A percentile compares a stretch with the other conserved stretches of the same genome.
phyloP scores from a whole-genome alignment of 495 filamentous ascomycete genomes.

The Annulohypoxylon stygium region DNA sequence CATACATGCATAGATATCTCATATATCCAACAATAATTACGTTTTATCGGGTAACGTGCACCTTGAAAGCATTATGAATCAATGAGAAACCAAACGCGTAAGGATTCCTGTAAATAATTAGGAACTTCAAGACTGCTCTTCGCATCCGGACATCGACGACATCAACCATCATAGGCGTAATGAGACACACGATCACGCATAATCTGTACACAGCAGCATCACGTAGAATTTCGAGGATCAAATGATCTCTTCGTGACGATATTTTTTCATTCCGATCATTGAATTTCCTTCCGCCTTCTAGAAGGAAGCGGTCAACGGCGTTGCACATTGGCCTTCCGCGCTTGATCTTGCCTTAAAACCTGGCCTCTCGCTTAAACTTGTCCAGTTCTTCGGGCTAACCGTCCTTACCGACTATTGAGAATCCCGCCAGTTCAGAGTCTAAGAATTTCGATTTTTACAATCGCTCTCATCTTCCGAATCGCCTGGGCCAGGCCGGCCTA shows the following conservation, averaged over 20 bases:
- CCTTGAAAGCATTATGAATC: too few relatives aligned
- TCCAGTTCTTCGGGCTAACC: not conserved
- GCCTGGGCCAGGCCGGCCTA: constrained; percentile 14
- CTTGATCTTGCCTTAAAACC: constrained; percentile 4
- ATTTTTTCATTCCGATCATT: not conserved
- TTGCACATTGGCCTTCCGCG: constrained; percentile 17
- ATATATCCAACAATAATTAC: too few relatives aligned
- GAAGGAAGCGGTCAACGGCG: constrained; percentile 36
- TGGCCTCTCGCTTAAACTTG: constrained; percentile 32
- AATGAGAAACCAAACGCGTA: too few relatives aligned
- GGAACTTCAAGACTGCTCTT: too few relatives aligned
- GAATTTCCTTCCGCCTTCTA: not conserved
- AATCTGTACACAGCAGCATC: not conserved
- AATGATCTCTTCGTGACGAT: not conserved
- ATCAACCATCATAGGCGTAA: not conserved
- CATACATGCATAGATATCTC: too few relatives aligned
- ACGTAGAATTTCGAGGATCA: not conserved
- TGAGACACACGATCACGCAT: constrained; percentile 7
- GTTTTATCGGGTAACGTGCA: too few relatives aligned
- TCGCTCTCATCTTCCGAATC: not conserved
- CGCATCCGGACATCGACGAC: not conserved
- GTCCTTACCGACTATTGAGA: constrained; percentile 5
- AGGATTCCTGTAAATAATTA: too few relatives aligned
- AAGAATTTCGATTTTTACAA: not conserved
- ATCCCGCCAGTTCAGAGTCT: not conserved